Conservation (phyloP, 1,284 basidiomycete genomes). For the Peniophora sp. region DNA sequence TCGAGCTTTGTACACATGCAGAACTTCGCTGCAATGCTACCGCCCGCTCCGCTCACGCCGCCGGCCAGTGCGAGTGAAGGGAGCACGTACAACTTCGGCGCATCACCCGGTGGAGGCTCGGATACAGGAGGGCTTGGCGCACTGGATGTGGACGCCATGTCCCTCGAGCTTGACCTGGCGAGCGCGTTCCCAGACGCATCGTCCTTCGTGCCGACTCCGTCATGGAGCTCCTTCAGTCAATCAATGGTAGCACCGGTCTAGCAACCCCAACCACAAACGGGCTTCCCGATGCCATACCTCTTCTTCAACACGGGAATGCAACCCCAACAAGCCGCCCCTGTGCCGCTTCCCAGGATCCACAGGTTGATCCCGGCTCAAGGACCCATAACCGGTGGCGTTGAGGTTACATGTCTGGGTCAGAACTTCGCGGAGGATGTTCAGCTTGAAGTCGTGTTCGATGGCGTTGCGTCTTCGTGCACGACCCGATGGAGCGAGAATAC, state of each 20-base stretch:
- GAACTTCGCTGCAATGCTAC: no score
- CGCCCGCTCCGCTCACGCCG: no score
- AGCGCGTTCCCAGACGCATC: no score
- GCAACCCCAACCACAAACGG: slow-evolving; percentile 11
- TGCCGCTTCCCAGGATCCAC: slow-evolving; percentile 64
- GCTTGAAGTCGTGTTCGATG: slow-evolving; percentile 83
- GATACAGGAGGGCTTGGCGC: no score
- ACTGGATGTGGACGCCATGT: no score
- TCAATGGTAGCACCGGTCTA: no score
- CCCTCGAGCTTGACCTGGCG: no score
- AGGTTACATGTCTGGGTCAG: slow-evolving; percentile 89
- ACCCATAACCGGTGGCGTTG: slow-evolving; percentile 88
- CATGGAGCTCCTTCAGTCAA: neutral
- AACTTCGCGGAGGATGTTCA: slow-evolving; percentile 73
- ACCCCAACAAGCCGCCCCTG: slow-evolving; percentile 30
- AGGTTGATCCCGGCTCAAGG: slow-evolving; percentile 88
- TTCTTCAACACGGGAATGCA: slow-evolving; percentile 31
- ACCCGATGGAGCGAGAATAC: slow-evolving; percentile 93
- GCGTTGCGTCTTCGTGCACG: slow-evolving; percentile 74
- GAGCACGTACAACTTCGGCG: no score
- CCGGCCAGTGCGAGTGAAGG: no score
- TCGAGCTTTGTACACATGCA: no score
- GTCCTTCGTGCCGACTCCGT: no score
- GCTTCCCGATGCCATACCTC: slow-evolving; percentile 39
- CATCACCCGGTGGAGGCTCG: no score